Evolutionary conservation across 2,329 filamentous ascomycete species (phyloP).

Genomic region (Chaetomium olivaceum): DNA sequence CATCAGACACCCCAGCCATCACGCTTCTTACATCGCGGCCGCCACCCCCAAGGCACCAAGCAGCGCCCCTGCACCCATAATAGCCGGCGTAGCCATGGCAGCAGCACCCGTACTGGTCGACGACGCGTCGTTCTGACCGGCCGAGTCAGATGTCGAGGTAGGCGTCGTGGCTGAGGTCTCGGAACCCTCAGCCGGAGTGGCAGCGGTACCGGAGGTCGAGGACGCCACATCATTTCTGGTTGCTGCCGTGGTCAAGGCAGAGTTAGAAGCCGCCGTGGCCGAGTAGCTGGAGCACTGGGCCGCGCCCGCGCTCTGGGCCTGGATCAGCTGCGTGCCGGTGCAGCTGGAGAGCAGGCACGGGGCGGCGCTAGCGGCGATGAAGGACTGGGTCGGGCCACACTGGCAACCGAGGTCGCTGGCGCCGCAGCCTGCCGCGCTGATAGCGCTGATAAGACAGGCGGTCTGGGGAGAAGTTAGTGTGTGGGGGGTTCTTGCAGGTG

Average conservation of each 20-base stretch:
- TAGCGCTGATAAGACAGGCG: conserved; percentile 49
- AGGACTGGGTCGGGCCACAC: conserved; percentile 44
- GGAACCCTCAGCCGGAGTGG: neutral
- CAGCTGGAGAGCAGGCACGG: conserved; percentile 40
- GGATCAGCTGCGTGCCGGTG: conserved; percentile 31
- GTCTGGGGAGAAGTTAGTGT: conserved; percentile 36
- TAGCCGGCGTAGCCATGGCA: neutral
- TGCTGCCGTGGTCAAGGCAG: neutral
- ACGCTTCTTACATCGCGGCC: neutral
- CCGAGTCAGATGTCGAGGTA: neutral
- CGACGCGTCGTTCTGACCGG: neutral
- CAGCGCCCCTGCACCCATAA: conserved; percentile 13
- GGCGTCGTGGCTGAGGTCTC: neutral
- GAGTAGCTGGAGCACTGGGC: conserved; percentile 23
- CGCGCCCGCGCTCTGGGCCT: conserved; percentile 37
- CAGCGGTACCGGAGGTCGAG: neutral
- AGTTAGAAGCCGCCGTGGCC: conserved; percentile 14
- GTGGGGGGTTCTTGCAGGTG: neutral
- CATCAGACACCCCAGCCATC: neutral
- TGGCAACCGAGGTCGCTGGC: conserved; percentile 52
- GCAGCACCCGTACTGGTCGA: neutral
- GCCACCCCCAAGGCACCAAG: conserved; percentile 6
- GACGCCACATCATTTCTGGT: neutral
- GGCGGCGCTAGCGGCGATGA: conserved; percentile 36
- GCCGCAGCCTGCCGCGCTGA: conserved; percentile 49